Evolutionary conservation across 2,329 filamentous ascomycete genomes (phyloP), one percentile per base, ranked within the genome.

Genomic region (Cylindrodendrum hubeiense): DNA sequence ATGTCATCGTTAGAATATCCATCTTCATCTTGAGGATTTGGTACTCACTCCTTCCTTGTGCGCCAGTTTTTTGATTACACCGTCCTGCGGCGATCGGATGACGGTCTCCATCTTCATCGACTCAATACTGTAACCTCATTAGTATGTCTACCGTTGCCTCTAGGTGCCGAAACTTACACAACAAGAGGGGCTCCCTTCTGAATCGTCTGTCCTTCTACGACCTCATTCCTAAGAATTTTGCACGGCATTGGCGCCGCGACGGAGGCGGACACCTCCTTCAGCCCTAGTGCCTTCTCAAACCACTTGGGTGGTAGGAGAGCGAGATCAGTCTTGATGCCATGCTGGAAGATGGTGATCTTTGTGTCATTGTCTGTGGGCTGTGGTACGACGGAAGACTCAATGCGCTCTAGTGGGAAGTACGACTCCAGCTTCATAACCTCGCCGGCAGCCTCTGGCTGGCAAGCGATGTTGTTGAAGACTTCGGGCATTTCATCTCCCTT

Each of bases 201-300:
- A 17, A 99, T 96, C 50, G 80, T 81, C 68, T 97, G 89, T 0
- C 96, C 96, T 72, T 94, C 94, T 28, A 86, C 82, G 0, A 98
- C 94, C 79, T 97, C 93, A 51, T 98, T 96, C 70, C 93, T 90
- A 67, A 99, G 82, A 26, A 99, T 91, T 82, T 98, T 98, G 82
- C 96, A 98, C 2, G 96, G 96, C 96, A 99, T 99, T 0, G 96
- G 96, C 22, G 96, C 94, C 24, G 93, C 86, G 2, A 98, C 94
- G 57, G 92, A 96, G 65, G 95, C 95, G 7, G 90, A 86, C 0
- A 87, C 87, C 75, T 97, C 93, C 78, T 93, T 95, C 67, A 93
- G 82, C 0, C 95, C 95, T 8, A 98, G 84, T 0, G 94, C 94
- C 80, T 97, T 95, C 73, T 94, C 93, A 63, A 92, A 91, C 94